These are phyloP conservation scores for Botryotinia globosa DNA, from an alignment of 2,329 filamentous ascomycete species.

Conservation along the genomic window DNA sequence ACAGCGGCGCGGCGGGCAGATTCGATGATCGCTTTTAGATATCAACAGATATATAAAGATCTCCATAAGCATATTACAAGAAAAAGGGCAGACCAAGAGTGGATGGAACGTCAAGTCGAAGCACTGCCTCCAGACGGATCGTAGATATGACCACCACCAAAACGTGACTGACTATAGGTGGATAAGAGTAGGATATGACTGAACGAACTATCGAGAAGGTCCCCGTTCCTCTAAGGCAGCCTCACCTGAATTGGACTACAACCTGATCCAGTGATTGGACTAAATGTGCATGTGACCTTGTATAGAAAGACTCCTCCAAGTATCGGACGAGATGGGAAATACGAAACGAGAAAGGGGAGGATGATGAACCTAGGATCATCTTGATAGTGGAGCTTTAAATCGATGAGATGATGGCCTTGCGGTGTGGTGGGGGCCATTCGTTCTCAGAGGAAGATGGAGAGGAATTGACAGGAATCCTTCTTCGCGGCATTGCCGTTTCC, in stretches of 20 bases:
- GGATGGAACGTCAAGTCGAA: slow-evolving; percentile 22
- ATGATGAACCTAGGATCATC: slow-evolving; percentile 17
- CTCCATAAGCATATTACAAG: neutral
- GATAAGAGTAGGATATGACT: slow-evolving; percentile 23
- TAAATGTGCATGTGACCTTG: slow-evolving; percentile 25
- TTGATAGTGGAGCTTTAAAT: slow-evolving; percentile 12
- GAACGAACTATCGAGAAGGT: slow-evolving; percentile 9
- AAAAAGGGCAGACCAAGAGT: neutral
- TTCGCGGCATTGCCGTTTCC: slow-evolving; percentile 7
- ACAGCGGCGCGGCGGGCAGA: slow-evolving; percentile 9
- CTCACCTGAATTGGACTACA: slow-evolving; percentile 22
- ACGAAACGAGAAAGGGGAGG: neutral
- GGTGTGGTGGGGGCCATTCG: slow-evolving; percentile 6
- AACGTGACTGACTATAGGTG: slow-evolving; percentile 28
- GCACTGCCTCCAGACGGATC: slow-evolving; percentile 35
- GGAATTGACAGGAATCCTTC: slow-evolving; percentile 14
- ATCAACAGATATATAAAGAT: slow-evolving; percentile 26
- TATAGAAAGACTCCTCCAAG: slow-evolving; percentile 13
- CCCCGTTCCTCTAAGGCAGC: slow-evolving; percentile 28
- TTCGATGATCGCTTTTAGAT: neutral
- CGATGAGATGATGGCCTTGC: slow-evolving; percentile 8
- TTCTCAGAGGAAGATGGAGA: slow-evolving; percentile 4
- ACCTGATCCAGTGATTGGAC: slow-evolving; percentile 23
- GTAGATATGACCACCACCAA: slow-evolving; percentile 27
- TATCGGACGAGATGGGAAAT: slow-evolving; percentile 4